A percentile compares a stretch with the other conserved stretches of the same genome.
Conservation (phyloP, 106 monocot genomes). For the Ottelia alismoides region DNA sequence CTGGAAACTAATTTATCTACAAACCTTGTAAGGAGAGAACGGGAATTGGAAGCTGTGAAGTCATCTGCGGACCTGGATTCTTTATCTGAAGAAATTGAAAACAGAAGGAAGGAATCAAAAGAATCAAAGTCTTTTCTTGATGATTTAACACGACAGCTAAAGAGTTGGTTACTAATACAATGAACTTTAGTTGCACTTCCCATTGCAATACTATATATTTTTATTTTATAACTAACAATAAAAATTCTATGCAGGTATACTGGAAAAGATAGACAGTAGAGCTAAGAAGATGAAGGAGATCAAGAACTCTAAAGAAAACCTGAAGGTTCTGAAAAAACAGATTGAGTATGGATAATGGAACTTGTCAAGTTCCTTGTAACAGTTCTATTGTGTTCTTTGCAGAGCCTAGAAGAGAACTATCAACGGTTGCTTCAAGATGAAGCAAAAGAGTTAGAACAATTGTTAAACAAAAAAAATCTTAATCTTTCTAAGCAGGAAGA, state of each 20-base stretch:
- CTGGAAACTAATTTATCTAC: conserved; percentile 88
- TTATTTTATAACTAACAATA: too few species aligned
- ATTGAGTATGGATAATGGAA: too few species aligned
- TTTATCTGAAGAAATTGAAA: conserved; percentile 42
- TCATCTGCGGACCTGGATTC: conserved; percentile 51
- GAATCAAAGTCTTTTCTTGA: conserved; percentile 42
- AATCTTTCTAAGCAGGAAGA: conserved; percentile 86
- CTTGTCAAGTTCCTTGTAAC: too few species aligned
- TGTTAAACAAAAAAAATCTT: conserved; percentile 63
- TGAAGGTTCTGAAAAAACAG: too few species aligned
- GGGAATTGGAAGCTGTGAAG: conserved; percentile 75
- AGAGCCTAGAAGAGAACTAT: conserved; percentile 63
- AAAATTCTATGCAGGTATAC: too few species aligned
- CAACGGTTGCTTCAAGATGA: conserved; percentile 73
- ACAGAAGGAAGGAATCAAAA: conserved; percentile 52
- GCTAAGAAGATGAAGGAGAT: too few species aligned
- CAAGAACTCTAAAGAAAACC: too few species aligned
- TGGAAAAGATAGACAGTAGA: too few species aligned
- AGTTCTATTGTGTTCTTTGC: conserved; percentile 12
- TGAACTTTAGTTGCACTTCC: too few species aligned
- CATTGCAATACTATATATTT: too few species aligned
- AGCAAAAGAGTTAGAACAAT: conserved; percentile 80
- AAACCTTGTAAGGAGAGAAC: conserved; percentile 81
- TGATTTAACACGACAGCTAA: conserved; percentile 61
- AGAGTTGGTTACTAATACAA: conserved; percentile 25